phyloP scores from a whole-genome alignment of 345 rosid species.

The Triadica sebifera region DNA sequence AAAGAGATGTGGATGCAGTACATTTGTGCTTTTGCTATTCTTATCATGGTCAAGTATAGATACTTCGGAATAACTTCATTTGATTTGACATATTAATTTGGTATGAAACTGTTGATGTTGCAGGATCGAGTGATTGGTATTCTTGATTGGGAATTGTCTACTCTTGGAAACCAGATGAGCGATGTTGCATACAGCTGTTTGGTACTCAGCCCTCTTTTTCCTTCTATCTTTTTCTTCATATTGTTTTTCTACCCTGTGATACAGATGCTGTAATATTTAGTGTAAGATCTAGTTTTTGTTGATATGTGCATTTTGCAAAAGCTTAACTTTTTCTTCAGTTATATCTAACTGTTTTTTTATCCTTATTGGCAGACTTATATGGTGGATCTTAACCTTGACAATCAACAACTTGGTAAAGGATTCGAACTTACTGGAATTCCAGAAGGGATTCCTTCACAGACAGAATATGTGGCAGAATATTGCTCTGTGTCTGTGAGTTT shows the following conservation, averaged over 20 bases:
- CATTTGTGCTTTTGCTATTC: conserved; percentile 10
- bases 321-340: neutral
- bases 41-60: conserved; percentile 3
- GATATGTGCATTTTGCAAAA: neutral
- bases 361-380: conserved; percentile 59
- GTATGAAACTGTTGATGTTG: conserved; percentile 14
- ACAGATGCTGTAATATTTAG: conserved; percentile 1
- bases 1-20: neutral
- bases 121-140: conserved; percentile 93
- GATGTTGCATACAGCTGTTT: conserved; percentile 83
- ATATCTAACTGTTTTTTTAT: neutral
- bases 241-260: neutral
- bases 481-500: conserved; percentile 70
- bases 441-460: conserved; percentile 76
- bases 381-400: conserved; percentile 34
- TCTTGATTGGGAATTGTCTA: conserved; percentile 95
- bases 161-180: conserved; percentile 95
- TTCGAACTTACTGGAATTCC: conserved; percentile 66
- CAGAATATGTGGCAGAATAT: conserved; percentile 79
- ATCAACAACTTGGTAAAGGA: conserved; percentile 43
- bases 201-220: conserved; percentile 48
- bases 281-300: conserved; percentile 7
- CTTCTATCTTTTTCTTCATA: conserved; percentile 9
- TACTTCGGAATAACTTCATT: neutral
- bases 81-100: neutral